Base-by-base conservation (phyloP, 495 filamentous ascomycete genomes). In the Cercophora samala region DNA sequence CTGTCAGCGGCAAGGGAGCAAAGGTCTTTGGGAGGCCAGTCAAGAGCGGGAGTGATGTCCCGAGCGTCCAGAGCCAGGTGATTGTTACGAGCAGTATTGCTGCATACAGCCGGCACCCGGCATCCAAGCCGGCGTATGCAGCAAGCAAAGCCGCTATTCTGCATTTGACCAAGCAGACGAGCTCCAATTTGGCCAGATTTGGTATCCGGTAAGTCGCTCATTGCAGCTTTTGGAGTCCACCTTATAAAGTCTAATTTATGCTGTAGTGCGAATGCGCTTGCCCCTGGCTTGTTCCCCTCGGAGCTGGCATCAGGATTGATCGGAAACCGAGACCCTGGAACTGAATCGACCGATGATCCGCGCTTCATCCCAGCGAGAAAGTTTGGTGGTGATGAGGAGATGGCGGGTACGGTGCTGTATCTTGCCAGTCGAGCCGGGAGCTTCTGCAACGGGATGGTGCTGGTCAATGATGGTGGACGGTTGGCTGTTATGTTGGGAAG, bases 161-260 rank as follows among this genome's bases (percentile, higher is more conserved):
- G 19, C 88, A 89, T 55, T 64, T 91, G 68, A 84, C 87, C 37
- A 91, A 90, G 81, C 78, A 84, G 67, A 76, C 89, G 58, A 78
- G 84, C 17, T 85, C 82, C 0, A 73, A 67, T 25, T 76, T 90
- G 54, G 80, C 79, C 13, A 76, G 79, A 52, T 87, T 85, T 60
- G 75, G 80, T 29, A 89, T 92, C 37, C 26, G 26, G 26, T 29
- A 6, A 29, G 8, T 29, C n/a, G n/a, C n/a, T n/a, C n/a, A n/a
- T n/a, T n/a, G n/a, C n/a, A n/a, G n/a, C n/a, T n/a, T n/a, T n/a
- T n/a, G n/a, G n/a, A n/a, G n/a, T n/a, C n/a, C n/a, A n/a, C n/a
- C n/a, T n/a, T n/a, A n/a, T n/a, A n/a, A n/a, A n/a, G n/a, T n/a
- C n/a, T n/a, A n/a, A n/a, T n/a, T n/a, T n/a, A n/a, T n/a, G n/a